phyloP scores from a whole-genome alignment of 169 alveolate species.

The Blepharisma undulans region DNA sequence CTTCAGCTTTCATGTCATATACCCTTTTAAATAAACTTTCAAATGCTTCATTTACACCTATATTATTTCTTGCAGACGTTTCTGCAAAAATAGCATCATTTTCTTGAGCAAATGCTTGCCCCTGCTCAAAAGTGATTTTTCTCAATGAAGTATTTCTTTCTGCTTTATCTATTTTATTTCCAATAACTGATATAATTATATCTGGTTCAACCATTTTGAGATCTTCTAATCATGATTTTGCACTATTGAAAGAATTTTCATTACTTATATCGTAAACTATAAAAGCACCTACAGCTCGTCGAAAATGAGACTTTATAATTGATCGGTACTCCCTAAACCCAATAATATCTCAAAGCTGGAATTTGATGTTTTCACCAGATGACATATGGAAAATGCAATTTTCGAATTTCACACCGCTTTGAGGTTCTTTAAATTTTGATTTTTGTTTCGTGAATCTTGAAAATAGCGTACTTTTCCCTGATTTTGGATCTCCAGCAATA shows the following conservation, averaged over 20 bases:
- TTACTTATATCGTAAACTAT: slow-evolving; percentile 94
- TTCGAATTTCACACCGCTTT: slow-evolving; percentile 99
- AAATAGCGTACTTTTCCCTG: slow-evolving; percentile 94
- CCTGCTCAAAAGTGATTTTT: slow-evolving; percentile 40
- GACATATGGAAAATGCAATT: slow-evolving; percentile 96
- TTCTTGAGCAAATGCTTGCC: slow-evolving; percentile 40
- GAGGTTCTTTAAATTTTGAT: slow-evolving; percentile 95
- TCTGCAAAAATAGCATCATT: slow-evolving; percentile 39
- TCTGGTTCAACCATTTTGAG: slow-evolving; percentile 97
- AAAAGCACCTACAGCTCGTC: slow-evolving; percentile 96
- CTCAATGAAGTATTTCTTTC: slow-evolving; percentile 52
- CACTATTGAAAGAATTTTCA: slow-evolving; percentile 90
- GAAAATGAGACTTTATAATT: slow-evolving; percentile 85
- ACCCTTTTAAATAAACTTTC: background rate
- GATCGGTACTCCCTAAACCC: slow-evolving; percentile 94
- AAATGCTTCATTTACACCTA: slow-evolving; percentile 43
- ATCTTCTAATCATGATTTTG: slow-evolving; percentile 93
- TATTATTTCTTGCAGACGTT: slow-evolving; percentile 38
- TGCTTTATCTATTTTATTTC: slow-evolving; percentile 96
- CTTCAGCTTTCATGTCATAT: background rate
- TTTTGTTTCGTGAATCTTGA: slow-evolving; percentile 95
- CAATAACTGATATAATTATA: slow-evolving; percentile 97
- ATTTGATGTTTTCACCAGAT: slow-evolving; percentile 95
- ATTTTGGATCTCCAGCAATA: slow-evolving; percentile 96
- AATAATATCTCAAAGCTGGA: slow-evolving; percentile 93